A percentile compares a stretch with the other conserved stretches of the same genome.
phyloP scores from a whole-genome alignment of 768 basidiomycete species.

The Tylopilus cervinicoccineus region DNA sequence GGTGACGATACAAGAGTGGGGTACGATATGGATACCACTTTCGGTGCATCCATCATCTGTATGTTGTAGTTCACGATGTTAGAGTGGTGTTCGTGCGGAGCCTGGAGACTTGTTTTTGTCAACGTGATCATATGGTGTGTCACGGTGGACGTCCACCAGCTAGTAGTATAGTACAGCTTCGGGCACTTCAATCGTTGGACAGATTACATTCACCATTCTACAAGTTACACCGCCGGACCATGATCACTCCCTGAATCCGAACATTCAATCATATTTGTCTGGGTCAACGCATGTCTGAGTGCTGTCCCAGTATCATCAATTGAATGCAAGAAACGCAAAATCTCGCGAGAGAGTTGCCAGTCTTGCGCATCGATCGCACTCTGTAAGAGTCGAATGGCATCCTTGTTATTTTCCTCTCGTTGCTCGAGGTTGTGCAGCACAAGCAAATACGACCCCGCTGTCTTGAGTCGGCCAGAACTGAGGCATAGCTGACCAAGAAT shows the following conservation, averaged over 20 bases:
- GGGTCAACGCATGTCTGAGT: conserved; percentile 55
- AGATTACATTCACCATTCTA: too few species aligned
- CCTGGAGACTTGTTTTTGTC: too few species aligned
- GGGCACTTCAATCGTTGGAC: too few species aligned
- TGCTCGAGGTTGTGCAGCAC: conserved; percentile 94
- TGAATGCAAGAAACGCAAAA: conserved; percentile 88
- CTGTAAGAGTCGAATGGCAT: conserved; percentile 77
- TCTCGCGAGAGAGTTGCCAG: conserved; percentile 88
- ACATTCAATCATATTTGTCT: conserved; percentile 38
- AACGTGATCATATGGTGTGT: too few species aligned
- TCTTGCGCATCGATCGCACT: conserved; percentile 75
- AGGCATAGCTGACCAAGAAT: conserved; percentile 67
- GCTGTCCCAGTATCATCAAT: conserved; percentile 83
- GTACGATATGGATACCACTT: conserved; percentile 58
- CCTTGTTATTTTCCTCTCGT: conserved; percentile 68
- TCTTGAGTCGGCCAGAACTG: conserved; percentile 66
- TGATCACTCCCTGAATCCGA: background rate
- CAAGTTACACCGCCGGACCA: background rate
- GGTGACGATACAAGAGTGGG: conserved; percentile 51
- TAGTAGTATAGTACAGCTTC: too few species aligned
- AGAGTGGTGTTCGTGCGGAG: too few species aligned
- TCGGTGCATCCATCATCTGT: conserved; percentile 14
- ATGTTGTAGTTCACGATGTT: conserved; percentile 4
- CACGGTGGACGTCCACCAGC: too few species aligned
- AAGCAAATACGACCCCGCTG: conserved; percentile 88